phyloP scores from a whole-genome alignment of 2,329 filamentous ascomycete species.

The Lanzia echinophila region DNA sequence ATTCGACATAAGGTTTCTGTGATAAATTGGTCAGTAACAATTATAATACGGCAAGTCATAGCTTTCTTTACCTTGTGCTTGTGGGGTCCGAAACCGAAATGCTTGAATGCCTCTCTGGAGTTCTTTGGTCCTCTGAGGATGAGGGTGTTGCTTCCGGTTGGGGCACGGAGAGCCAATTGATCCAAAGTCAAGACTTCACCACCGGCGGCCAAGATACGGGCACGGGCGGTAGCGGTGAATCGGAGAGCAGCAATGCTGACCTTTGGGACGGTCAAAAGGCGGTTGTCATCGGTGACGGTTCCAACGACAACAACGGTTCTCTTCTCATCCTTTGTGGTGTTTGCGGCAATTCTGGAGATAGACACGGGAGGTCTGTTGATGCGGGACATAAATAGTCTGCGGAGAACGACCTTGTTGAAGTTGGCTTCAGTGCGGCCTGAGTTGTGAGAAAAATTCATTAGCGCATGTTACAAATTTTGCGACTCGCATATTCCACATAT shows the following conservation, averaged over 20 bases:
- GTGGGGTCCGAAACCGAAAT: conserved; percentile 98
- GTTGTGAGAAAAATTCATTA: neutral
- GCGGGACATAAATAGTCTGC: conserved; percentile 96
- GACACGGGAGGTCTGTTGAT: conserved; percentile 97
- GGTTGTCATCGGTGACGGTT: conserved; percentile 97
- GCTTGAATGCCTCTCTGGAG: conserved; percentile 93
- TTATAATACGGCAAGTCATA: neutral
- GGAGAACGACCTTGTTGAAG: conserved; percentile 99
- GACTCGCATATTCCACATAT: neutral
- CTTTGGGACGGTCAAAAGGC: conserved; percentile 84
- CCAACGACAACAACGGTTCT: conserved; percentile 93
- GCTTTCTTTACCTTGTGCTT: conserved; percentile 75
- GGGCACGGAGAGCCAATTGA: conserved; percentile 90
- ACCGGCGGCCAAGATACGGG: conserved; percentile 86
- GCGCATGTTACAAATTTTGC: neutral
- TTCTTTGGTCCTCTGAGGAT: conserved; percentile 98
- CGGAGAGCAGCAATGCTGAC: conserved; percentile 87
- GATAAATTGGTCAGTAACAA: conserved; percentile 31
- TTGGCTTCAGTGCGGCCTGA: conserved; percentile 87
- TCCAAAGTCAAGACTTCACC: conserved; percentile 95
- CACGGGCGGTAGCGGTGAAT: conserved; percentile 93
- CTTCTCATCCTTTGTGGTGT: conserved; percentile 59
- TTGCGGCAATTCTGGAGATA: conserved; percentile 78
- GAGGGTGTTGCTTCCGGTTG: conserved; percentile 94
- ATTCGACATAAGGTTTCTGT: conserved; percentile 92